phyloP scores from a whole-genome alignment of 1,284 basidiomycete genomes.

The Kwoniella shivajii region DNA sequence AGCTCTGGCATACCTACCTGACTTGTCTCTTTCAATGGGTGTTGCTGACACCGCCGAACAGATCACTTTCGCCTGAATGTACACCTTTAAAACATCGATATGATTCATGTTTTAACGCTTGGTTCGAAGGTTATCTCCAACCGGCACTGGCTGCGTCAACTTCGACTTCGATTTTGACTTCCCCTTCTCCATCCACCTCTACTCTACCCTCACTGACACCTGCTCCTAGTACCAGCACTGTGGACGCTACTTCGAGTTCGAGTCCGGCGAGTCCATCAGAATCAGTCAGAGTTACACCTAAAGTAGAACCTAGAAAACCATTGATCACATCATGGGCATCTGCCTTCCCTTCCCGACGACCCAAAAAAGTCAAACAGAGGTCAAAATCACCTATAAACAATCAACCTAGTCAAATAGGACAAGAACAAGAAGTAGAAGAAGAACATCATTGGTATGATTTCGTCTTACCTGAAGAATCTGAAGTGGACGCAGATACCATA shows the following conservation, averaged over 20 bases:
- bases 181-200: background rate
- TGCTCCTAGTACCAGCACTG: too few relatives aligned
- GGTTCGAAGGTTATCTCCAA: constrained; percentile 93
- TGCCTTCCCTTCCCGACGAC: constrained; percentile 25
- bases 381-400: background rate
- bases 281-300: background rate
- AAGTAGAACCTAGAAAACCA: background rate
- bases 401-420: background rate
- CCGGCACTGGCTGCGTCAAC: constrained; percentile 56
- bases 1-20: too few relatives aligned
- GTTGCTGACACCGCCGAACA: constrained; percentile 9
- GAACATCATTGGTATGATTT: constrained; percentile 10
- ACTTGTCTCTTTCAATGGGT: background rate
- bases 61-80: constrained; percentile 69
- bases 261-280: background rate
- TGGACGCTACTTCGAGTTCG: too few relatives aligned
- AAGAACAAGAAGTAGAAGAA: background rate
- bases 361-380: background rate
- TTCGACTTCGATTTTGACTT: background rate
- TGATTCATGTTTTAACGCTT: constrained; percentile 91
- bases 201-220: background rate
- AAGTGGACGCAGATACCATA: background rate
- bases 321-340: constrained; percentile 33
- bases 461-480: constrained; percentile 4
- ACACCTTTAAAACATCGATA: constrained; percentile 87